Percentiles rank a stretch among this genome's conserved stretches.
These are phyloP conservation scores for Trypanosoma caninum DNA, from an alignment of 208 protist species.

Conservation along the genomic window DNA sequence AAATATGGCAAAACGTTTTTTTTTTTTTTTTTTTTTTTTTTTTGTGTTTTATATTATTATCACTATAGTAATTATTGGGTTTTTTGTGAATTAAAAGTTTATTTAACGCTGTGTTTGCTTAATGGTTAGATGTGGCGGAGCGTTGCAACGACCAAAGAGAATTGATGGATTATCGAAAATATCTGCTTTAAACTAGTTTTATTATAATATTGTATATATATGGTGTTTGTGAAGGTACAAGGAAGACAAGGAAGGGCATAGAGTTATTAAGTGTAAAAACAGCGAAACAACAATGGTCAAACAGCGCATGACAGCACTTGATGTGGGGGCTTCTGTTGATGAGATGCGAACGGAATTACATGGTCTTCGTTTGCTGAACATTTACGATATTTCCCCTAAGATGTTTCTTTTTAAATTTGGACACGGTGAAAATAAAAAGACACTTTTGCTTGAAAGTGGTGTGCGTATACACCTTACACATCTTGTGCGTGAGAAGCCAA, in stretches of 20 bases:
- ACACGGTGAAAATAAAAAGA: slow-evolving; percentile 85
- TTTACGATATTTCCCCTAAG: slow-evolving; percentile 92
- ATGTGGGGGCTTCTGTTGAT: slow-evolving; percentile 86
- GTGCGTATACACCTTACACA: slow-evolving; percentile 92
- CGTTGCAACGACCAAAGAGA: too few species aligned
- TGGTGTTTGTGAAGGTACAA: too few species aligned
- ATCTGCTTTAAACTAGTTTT: too few species aligned
- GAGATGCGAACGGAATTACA: slow-evolving; percentile 82
- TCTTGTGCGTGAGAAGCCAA: slow-evolving; percentile 88
- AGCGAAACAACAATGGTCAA: slow-evolving; percentile 70
- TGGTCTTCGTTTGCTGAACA: slow-evolving; percentile 91
- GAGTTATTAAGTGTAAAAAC: slow-evolving; percentile 2
- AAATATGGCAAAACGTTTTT: slow-evolving; percentile 1
- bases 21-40: slow-evolving; percentile 14
- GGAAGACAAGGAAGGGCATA: too few species aligned
- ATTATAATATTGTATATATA: too few species aligned
- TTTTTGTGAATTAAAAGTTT: too few species aligned
- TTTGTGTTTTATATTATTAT: background rate
- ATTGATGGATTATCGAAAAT: too few species aligned
- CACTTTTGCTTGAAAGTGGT: slow-evolving; percentile 92
- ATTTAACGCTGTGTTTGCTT: too few species aligned
- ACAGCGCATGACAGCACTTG: slow-evolving; percentile 89
- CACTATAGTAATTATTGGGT: too few species aligned
- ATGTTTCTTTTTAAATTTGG: slow-evolving; percentile 95
- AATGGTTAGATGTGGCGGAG: too few species aligned